Conservation (phyloP, 352 stramenopile genomes). For the Phytophthora multivora region DNA sequence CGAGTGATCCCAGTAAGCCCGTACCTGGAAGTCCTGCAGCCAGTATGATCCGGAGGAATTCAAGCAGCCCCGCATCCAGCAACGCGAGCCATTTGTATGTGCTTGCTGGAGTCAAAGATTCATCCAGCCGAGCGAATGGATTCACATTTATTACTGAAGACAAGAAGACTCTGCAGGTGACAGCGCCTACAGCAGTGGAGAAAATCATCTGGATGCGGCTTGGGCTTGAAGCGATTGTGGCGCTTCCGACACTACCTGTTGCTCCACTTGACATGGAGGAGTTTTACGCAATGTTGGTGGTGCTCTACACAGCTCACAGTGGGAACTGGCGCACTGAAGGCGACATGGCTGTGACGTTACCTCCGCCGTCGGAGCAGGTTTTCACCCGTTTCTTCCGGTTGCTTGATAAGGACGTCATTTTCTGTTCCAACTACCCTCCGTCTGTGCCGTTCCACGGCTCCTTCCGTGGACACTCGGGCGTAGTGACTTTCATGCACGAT, state of each 20-base stretch:
- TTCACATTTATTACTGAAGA: conserved; percentile 91
- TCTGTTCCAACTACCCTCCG: conserved; percentile 88
- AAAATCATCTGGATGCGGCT: conserved; percentile 91
- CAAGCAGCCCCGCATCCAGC: conserved; percentile 47
- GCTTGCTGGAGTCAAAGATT: conserved; percentile 84
- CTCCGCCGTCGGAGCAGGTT: conserved; percentile 84
- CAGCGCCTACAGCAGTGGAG: conserved; percentile 76
- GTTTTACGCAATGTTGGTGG: conserved; percentile 90
- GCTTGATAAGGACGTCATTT: conserved; percentile 86
- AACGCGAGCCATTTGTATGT: conserved; percentile 80
- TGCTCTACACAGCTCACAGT: conserved; percentile 81
- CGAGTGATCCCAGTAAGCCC: conserved; percentile 37
- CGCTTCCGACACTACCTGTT: conserved; percentile 76
- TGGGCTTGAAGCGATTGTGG: conserved; percentile 84
- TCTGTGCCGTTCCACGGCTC: conserved; percentile 89
- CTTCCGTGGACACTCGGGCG: conserved; percentile 70
- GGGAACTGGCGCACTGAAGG: conserved; percentile 85
- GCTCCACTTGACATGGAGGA: conserved; percentile 88
- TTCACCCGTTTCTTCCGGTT: conserved; percentile 89
- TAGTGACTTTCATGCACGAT: conserved; percentile 82
- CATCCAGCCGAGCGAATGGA: conserved; percentile 73
- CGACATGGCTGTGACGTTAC: conserved; percentile 88
- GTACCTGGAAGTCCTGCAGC: conserved; percentile 37
- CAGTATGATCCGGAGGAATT: conserved; percentile 45
- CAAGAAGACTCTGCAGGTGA: conserved; percentile 84